Percentiles rank a stretch among this genome's conserved stretches.
phyloP scores from a whole-genome alignment of 805 yeast species.

The Cyberlindnera petersonii region DNA sequence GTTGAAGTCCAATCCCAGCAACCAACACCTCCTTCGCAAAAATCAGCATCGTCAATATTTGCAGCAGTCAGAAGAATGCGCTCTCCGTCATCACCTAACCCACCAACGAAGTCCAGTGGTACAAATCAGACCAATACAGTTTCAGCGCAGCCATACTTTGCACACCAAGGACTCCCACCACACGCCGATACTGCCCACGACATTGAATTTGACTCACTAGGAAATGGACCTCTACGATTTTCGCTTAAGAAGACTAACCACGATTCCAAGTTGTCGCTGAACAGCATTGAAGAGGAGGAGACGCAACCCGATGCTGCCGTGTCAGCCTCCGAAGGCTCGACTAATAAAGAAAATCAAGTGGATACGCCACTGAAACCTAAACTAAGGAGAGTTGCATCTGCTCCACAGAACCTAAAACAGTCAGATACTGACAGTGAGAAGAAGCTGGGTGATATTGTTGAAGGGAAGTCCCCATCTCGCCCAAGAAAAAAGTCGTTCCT shows the following conservation, averaged over 20 bases:
- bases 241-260: conserved; percentile 27
- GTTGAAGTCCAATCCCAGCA: conserved; percentile 10
- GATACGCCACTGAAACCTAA: conserved; percentile 90
- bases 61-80: conserved; percentile 30
- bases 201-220: conserved; percentile 10
- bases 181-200: conserved; percentile 33
- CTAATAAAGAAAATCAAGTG: conserved; percentile 60
- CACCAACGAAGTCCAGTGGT: conserved; percentile 9
- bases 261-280: conserved; percentile 25
- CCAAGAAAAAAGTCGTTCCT: conserved; percentile 45
- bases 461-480: conserved; percentile 22
- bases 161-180: conserved; percentile 56
- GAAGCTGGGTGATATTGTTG: conserved; percentile 18
- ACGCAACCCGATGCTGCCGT: conserved; percentile 26
- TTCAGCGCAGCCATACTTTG: conserved; percentile 46
- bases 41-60: conserved; percentile 12
- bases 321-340: conserved; percentile 39
- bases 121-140: conserved; percentile 14
- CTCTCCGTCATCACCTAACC: conserved; percentile 32
- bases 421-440: conserved; percentile 21
- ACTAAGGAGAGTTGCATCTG: conserved; percentile 63
- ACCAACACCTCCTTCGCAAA: conserved; percentile 7
- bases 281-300: conserved; percentile 34
- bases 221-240: conserved; percentile 31
- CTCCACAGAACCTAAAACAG: conserved; percentile 58